Percentiles rank a stretch among this genome's conserved stretches.
Evolutionary conservation across 768 basidiomycete species (phyloP).

Genomic region (Pulveroboletus frians): DNA sequence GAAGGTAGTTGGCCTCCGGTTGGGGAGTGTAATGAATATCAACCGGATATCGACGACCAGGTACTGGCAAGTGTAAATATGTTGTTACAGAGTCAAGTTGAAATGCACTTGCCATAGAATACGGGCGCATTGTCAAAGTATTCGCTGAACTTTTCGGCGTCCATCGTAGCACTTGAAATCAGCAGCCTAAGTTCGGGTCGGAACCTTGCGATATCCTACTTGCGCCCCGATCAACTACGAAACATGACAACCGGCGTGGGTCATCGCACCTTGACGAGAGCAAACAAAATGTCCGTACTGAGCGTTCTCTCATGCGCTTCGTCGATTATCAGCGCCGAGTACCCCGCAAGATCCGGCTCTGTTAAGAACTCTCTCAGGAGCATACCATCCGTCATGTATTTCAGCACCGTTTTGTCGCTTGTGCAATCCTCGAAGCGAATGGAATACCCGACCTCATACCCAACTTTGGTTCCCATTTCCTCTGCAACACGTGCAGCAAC

Average conservation of each 20-base stretch:
- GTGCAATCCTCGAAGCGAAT: conserved; percentile 99
- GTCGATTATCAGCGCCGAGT: conserved; percentile 94
- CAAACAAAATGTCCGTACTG: conserved; percentile 97
- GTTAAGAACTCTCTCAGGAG: conserved; percentile 94
- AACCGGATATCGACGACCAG: conserved; percentile 94
- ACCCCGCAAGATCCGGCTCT: conserved; percentile 93
- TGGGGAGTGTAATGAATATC: conserved; percentile 99
- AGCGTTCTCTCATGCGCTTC: conserved; percentile 98
- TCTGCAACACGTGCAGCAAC: conserved; percentile 99
- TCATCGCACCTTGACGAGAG: conserved; percentile 88
- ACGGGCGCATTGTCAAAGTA: conserved; percentile 97
- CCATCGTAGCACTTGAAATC: conserved; percentile 95
- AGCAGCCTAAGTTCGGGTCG: conserved; percentile 88
- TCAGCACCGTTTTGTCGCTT: conserved; percentile 96
- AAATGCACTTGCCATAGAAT: conserved; percentile 66
- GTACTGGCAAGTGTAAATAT: conserved; percentile 50
- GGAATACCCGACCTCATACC: conserved; percentile 98
- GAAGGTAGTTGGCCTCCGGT: conserved; percentile 98
- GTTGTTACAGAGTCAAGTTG: neutral
- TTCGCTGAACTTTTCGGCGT: conserved; percentile 95
- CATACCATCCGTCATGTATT: conserved; percentile 99
- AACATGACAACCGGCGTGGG: conserved; percentile 4
- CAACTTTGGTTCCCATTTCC: conserved; percentile 96
- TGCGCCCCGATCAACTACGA: conserved; percentile 18
- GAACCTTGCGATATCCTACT: conserved; percentile 92